Conservation (phyloP, 1,284 basidiomycete species). For the Apiotrichum domesticum region DNA sequence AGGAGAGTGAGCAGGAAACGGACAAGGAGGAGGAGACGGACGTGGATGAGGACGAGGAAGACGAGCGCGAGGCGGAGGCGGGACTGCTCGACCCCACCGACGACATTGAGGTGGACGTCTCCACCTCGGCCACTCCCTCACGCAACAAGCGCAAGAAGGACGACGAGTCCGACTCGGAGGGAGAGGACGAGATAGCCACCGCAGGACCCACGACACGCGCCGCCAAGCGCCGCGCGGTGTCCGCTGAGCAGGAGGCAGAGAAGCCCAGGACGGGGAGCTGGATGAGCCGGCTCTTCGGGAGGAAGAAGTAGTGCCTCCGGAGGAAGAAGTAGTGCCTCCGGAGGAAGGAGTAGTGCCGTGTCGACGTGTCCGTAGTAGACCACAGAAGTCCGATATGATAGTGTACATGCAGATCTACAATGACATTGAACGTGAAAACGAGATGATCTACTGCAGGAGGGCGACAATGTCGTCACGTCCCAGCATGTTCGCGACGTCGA, state of each 20-base stretch:
- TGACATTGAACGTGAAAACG: neutral
- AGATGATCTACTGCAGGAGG: constrained; percentile 13
- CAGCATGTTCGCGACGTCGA: constrained; percentile 28
- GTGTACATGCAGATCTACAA: neutral
- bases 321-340: no score
- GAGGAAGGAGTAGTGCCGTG: no score
- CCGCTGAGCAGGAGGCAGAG: no score
- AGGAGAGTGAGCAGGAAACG: neutral
- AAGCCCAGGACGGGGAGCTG: neutral
- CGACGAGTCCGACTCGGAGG: neutral
- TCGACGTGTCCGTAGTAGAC: no score
- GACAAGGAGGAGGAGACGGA: neutral
- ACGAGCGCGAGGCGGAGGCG: neutral
- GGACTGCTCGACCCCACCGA: neutral
- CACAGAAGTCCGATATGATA: neutral
- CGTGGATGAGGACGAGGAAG: neutral
- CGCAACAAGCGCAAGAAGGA: constrained; percentile 4
- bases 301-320: no score
- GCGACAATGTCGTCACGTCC: constrained; percentile 25
- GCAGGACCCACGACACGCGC: neutral
- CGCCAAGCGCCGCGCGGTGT: constrained; percentile 1
- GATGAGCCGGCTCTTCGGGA: neutral
- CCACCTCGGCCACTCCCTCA: neutral
- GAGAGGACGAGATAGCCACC: neutral
- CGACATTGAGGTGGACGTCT: neutral